Percentiles rank a stretch among this genome's conserved stretches.
These are phyloP conservation scores for Begonia peltatifolia DNA, from an alignment of 306 rosid species.

Conservation along the genomic window DNA sequence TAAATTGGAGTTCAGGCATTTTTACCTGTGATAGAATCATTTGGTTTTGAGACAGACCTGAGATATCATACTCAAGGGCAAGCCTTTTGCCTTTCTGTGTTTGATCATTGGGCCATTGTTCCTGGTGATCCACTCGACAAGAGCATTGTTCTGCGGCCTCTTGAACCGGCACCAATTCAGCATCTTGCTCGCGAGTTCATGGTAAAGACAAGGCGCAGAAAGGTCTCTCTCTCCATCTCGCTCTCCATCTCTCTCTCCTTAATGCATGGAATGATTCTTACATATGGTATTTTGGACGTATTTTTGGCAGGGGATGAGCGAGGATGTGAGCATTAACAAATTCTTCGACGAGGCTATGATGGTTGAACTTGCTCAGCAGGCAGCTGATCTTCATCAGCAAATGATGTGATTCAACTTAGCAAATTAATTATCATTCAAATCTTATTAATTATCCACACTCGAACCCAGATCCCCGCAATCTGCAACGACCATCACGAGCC, in stretches of 20 bases:
- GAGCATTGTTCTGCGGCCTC: constrained; percentile 87
- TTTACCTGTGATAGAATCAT: constrained; percentile 91
- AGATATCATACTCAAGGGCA: constrained; percentile 98
- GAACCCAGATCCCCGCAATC: too few species aligned
- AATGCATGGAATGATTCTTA: too few species aligned
- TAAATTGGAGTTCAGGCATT: constrained; percentile 50
- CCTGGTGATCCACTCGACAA: constrained; percentile 98
- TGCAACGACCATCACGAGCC: too few species aligned
- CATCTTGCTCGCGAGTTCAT: constrained; percentile 98
- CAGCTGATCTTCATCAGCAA: constrained; percentile 94
- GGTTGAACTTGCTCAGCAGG: constrained; percentile 98
- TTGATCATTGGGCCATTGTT: constrained; percentile 99
- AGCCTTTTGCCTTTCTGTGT: constrained; percentile 73
- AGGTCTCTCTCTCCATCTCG: constrained; percentile 36
- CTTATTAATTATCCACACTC: too few species aligned
- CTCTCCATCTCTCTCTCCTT: background rate
- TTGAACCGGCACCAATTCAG: constrained; percentile 96
- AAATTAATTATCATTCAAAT: too few species aligned
- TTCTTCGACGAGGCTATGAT: constrained; percentile 98
- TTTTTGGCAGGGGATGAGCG: constrained; percentile 82
- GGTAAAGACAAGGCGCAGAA: constrained; percentile 98
- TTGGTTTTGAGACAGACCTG: constrained; percentile 94
- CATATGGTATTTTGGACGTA: too few species aligned
- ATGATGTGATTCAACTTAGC: constrained; percentile 36
- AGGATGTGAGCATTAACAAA: constrained; percentile 88